Evolutionary conservation across 352 stramenopile genomes (phyloP).

Genomic region (Phytopythium delawarense): DNA sequence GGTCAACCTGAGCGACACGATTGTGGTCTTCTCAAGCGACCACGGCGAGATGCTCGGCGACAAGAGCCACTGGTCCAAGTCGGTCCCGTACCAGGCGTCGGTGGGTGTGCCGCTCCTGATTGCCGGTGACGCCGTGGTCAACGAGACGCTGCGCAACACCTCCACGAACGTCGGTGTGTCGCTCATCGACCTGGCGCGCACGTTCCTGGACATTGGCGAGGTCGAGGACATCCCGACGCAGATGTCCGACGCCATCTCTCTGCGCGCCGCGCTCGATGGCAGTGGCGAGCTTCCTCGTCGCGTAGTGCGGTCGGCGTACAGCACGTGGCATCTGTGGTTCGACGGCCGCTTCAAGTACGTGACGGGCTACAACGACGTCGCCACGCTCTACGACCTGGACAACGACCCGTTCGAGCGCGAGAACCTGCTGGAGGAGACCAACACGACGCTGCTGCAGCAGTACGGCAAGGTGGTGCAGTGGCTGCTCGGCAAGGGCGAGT

Average conservation of each 20-base stretch:
- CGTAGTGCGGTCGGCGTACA: conserved; percentile 22
- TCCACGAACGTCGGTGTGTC: conserved; percentile 22
- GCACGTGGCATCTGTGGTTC: conserved; percentile 28
- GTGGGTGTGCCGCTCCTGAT: conserved; percentile 25
- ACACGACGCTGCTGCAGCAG: conserved; percentile 16
- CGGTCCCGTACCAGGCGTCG: conserved; percentile 23
- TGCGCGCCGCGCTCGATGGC: conserved; percentile 20
- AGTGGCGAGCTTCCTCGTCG: conserved; percentile 6
- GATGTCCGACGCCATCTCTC: conserved; percentile 26
- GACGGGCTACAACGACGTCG: conserved; percentile 25
- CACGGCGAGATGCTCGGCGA: conserved; percentile 32
- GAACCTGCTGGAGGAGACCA: conserved; percentile 18
- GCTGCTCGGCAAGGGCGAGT: conserved; percentile 23
- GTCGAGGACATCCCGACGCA: conserved; percentile 19
- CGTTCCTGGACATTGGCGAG: conserved; percentile 26
- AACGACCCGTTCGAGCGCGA: conserved; percentile 24
- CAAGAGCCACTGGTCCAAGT: conserved; percentile 21
- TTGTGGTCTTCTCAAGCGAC: conserved; percentile 28
- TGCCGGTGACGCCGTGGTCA: conserved; percentile 21
- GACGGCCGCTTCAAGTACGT: conserved; percentile 31
- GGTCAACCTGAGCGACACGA: conserved; percentile 28
- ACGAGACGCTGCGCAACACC: conserved; percentile 15
- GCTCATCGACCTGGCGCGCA: conserved; percentile 27
- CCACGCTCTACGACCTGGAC: conserved; percentile 26
- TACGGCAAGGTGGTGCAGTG: conserved; percentile 21